A percentile compares a stretch with the other conserved stretches of the same genome.
Evolutionary conservation across 1,139 yeast species (phyloP).

Genomic region (Diutina sp.): DNA sequence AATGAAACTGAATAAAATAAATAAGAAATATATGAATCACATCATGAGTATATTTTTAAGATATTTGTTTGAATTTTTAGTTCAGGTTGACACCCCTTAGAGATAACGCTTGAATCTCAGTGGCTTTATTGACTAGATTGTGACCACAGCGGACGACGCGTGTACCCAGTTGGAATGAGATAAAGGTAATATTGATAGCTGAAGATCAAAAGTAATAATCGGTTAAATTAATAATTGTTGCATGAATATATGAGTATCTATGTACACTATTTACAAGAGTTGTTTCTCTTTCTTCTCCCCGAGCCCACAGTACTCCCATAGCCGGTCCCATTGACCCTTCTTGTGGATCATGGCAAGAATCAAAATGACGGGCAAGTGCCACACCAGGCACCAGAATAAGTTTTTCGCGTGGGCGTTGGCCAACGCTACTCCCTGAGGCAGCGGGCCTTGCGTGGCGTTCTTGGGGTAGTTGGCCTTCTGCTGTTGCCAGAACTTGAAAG

Average conservation of each 20-base stretch:
- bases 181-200: too few relatives aligned
- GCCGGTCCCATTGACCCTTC: constrained; percentile 88
- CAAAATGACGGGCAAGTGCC: constrained; percentile 85
- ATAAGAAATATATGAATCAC: too few relatives aligned
- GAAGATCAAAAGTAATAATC: too few relatives aligned
- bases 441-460: constrained; percentile 15
- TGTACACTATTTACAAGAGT: background rate
- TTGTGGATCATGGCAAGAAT: constrained; percentile 91
- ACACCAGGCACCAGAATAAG: constrained; percentile 88
- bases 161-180: too few relatives aligned
- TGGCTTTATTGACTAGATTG: too few relatives aligned
- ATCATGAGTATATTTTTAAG: too few relatives aligned
- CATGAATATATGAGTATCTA: background rate
- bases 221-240: background rate
- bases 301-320: constrained; percentile 12
- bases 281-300: background rate
- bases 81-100: too few relatives aligned
- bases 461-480: constrained; percentile 40
- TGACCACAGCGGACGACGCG: too few relatives aligned
- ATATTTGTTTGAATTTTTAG: too few relatives aligned
- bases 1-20: too few relatives aligned
- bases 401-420: constrained; percentile 63
- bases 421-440: constrained; percentile 19
- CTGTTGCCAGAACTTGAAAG: constrained; percentile 76
- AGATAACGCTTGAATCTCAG: too few relatives aligned